A percentile compares a stretch with the other conserved stretches of the same genome.
These are phyloP conservation scores for Syzygium jambos DNA, from an alignment of 345 rosid species.

Conservation along the genomic window DNA sequence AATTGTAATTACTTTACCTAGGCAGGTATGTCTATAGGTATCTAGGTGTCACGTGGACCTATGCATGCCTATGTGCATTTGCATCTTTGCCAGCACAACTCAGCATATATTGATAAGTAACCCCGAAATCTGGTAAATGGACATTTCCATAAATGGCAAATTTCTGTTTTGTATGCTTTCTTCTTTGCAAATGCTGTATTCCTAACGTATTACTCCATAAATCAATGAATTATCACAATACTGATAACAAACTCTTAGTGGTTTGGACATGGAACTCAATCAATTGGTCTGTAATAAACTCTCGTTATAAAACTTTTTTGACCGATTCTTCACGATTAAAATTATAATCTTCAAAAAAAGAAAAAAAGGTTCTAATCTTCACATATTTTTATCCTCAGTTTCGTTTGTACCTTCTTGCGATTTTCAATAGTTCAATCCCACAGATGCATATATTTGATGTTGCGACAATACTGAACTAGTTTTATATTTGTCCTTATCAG, in stretches of 20 bases:
- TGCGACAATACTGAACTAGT: not conserved
- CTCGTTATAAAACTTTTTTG: rapidly evolving
- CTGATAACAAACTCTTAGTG: rapidly evolving
- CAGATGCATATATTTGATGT: not conserved
- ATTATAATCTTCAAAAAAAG: not conserved
- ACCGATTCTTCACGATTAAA: not conserved
- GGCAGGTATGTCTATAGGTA: not conserved
- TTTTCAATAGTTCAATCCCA: rapidly evolving
- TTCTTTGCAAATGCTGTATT: not conserved
- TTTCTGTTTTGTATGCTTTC: rapidly evolving
- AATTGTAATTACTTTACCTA: not conserved
- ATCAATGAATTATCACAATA: not conserved
- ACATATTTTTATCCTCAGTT: not conserved
- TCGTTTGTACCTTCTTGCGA: rapidly evolving
- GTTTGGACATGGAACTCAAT: not conserved
- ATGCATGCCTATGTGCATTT: not conserved
- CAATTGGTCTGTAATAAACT: not conserved
- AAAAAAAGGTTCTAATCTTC: not conserved
- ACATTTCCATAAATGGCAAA: not conserved
- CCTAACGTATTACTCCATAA: not conserved
- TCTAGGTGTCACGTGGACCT: not conserved
- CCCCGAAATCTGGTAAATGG: not conserved
- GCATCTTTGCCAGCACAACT: not conserved
- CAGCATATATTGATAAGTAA: not conserved
- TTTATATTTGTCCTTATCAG: not conserved